Base-by-base conservation (phyloP, 2,329 filamentous ascomycete species). In the Ceratocystis lukuohia region DNA sequence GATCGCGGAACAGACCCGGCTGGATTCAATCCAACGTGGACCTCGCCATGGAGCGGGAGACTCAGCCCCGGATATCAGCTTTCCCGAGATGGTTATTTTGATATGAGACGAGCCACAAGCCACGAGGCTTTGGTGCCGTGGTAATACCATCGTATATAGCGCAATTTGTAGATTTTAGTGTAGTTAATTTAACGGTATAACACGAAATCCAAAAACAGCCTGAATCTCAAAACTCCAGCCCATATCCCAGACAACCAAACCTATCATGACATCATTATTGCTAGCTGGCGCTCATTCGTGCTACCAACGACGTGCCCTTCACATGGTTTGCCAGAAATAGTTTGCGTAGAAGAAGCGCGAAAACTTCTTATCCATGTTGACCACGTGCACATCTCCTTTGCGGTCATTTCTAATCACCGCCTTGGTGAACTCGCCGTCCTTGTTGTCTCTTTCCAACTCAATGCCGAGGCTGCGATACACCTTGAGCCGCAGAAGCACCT, bases 301-400 rank as follows among this genome's bases (percentile, higher is more conserved):
- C 30, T 41, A 28, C 25, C 15, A 22, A 17, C 41, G 25, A 30
- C n/a, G 17, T 37, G n/a, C 28, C 33, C n/a, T 56, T 71, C 68
- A 95, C 74, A 96, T 80, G 37, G 86, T 93, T 72, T 91, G 83
- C 94, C 94, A 99, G 73, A 97, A 95, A 75, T 96, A 96, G 72
- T 96, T 95, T 25, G 92, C 90, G 73, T 96, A 96, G 73, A 95
- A 96, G 75, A 88, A 93, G 69, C 87, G 83, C 67, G 89, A 93
- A 75, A 96, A 92, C 77, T 94, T 96, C 71, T 88, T 86, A 72
- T 97, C 92, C 74, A 99, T 86, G 72, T 96, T 96, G 68, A 99
- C 87, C 62, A 97, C 89, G 74, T 96, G 90, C 64, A 97, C 91
- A 74, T 97, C 92, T 7, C 91, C 92, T 78, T 91, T 93, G 70